phyloP scores from a whole-genome alignment of 495 filamentous ascomycete genomes.

The Neurospora sp. region DNA sequence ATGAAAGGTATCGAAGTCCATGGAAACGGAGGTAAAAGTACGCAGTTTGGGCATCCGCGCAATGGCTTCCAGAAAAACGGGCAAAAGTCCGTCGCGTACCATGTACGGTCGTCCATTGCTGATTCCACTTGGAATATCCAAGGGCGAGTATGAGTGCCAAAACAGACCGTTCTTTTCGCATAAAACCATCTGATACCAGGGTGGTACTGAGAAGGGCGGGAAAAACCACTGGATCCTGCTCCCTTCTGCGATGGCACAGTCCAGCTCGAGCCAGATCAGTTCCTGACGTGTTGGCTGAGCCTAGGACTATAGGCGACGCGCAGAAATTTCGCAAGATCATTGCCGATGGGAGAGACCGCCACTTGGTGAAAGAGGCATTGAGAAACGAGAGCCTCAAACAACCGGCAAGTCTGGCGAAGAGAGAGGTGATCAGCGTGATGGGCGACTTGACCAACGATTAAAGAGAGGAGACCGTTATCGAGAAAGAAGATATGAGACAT shows the following conservation, averaged over 20 bases:
- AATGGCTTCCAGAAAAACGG: not conserved
- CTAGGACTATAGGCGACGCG: not conserved
- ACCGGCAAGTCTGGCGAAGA: not conserved
- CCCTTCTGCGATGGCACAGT: not conserved
- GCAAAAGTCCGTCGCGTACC: not conserved
- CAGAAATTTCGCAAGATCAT: not conserved
- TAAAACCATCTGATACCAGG: not conserved
- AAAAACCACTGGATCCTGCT: not conserved
- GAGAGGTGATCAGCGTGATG: not conserved
- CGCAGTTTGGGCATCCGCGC: not conserved
- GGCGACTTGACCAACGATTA: not conserved
- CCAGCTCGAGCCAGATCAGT: not conserved
- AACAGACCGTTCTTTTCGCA: not conserved
- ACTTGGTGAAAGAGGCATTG: not conserved
- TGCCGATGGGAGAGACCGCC: not conserved
- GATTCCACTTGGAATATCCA: not conserved
- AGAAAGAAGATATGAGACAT: not conserved
- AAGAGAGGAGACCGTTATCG: not conserved
- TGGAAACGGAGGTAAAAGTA: not conserved
- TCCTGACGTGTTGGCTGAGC: not conserved
- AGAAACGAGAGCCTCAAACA: not conserved
- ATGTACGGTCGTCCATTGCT: not conserved
- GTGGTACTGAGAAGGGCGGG: not conserved
- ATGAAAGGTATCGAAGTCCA: not conserved
- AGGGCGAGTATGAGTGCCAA: not conserved